Evolutionary conservation across 257 asterid genomes (phyloP), one percentile per base, ranked within the genome.

Genomic region (Ilex asprella): DNA sequence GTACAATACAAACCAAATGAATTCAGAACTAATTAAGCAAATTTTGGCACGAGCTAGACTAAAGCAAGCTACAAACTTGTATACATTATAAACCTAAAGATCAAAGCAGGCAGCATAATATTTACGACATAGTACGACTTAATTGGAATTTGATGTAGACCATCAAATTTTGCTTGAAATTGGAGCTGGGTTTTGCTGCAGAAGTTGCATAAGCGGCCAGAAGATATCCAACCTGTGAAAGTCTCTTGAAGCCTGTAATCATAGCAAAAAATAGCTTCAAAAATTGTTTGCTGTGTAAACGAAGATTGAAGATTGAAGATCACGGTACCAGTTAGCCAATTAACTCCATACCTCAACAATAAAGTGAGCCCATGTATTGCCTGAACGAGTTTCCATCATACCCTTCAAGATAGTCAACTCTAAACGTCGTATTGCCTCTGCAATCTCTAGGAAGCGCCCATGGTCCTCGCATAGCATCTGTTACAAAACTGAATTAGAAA

Each of bases 391-490:
- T 64, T 86, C 93, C 95, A 92, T 78, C 59, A 72, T 81, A 8
- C 97, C 95, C 71, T 84, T 84, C 60, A 89, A 78, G 75, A 92
- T 82, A 4, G 89, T 83, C 67, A 89, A 66, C 50, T 87, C 73
- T 60, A 84, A 39, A 58, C 88, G 94, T 61, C 80, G 88, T 63
- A 92, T 86, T 52, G 73, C 93, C 67, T 85, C 97, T 30, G 97
- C 79, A 13, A 92, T 89, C 66, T 92, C 95, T 60, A 92, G 75
- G 70, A 89, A 92, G 60, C 83, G 88, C 29, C 70, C 83, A 43
- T 86, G 83, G 76, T 89, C 95, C 16, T 73, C 47, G 60, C 98
- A 92, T 46, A 77, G 69, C 87, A 92, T 86, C 98, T 91, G 83
- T 50, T 68, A 16, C 30, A 53, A 21, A 53, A 53, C 3, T 7